Base-by-base conservation (phyloP, 306 rosid genomes). In the Ceratonia siliqua region DNA sequence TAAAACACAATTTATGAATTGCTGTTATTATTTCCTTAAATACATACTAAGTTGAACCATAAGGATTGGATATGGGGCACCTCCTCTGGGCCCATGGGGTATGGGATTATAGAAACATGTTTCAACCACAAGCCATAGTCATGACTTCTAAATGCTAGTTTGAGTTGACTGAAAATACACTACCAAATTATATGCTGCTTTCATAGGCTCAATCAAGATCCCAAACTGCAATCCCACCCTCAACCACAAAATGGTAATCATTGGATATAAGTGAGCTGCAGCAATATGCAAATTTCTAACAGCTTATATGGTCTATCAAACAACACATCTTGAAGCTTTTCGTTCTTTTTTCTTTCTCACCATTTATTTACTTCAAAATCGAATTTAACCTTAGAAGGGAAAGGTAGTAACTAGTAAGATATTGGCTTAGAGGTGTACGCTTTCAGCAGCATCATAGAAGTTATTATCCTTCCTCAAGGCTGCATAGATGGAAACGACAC, bases 41-140 rank as follows among this genome's bases (percentile, higher is more conserved):
- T 46, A 18, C 58, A 30, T 50, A 30, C 72, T 14, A 43, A 67
- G 66, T 41, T 25, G 54, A 24, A 70, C 27, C 76, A 17, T 82
- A 69, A 21, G 18, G 11, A 66, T 8, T 33, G 22, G 62, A 79
- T 63, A 39, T 2, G 48, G 67, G 67, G 43, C 0, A 11, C 43
- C 43, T 22, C 42, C 12, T 55, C 14, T 53, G 14, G 61, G 62
- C 12, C 68, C 50, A 35, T n/a, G 42, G 30, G 55, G 9, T 43
- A 76, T 14, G 20, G n/a, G n/a, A n/a, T n/a, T 42, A n/a, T 22
- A 8, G 13, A 66, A 42, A 8, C 4, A 13, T 21, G 48, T 79
- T 35, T 65, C 62, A 55, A 68, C 55, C 7, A 10, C 12, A 59
- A 33, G 46, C 17, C 18, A 8, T 70, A 10, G 18, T 53, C 73